Conservation (phyloP, 2,329 filamentous ascomycete genomes). For the Knufia fluminis region DNA sequence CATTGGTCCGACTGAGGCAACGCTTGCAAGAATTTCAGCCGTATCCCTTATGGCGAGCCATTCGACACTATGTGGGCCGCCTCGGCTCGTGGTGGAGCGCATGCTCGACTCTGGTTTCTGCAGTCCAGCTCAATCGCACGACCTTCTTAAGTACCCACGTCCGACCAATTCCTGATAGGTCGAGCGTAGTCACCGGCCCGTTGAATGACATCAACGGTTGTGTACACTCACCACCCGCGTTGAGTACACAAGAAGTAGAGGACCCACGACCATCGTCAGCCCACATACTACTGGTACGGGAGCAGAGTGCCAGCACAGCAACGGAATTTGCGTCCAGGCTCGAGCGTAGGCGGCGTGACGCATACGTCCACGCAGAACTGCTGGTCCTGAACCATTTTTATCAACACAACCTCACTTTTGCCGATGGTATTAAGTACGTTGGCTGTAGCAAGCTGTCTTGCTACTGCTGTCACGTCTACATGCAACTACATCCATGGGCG, state of each 20-base stretch:
- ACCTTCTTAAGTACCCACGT: constrained; percentile 24
- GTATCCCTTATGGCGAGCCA: constrained; percentile 8
- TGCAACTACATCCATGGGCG: constrained; percentile 24
- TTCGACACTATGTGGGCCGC: constrained; percentile 37
- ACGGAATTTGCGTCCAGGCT: constrained; percentile 20
- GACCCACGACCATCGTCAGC: neutral
- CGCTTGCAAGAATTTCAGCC: neutral
- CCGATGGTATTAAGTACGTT: constrained; percentile 36
- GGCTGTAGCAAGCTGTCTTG: constrained; percentile 46
- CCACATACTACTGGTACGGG: neutral
- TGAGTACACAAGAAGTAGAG: neutral
- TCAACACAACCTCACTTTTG: constrained; percentile 27
- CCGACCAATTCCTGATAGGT: constrained; percentile 2
- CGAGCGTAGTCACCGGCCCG: neutral
- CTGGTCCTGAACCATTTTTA: constrained; percentile 42
- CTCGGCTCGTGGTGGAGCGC: constrained; percentile 37
- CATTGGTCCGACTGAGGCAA: constrained; percentile 3
- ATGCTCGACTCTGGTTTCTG: constrained; percentile 31
- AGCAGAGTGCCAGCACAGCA: constrained; percentile 17
- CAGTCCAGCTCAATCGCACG: constrained; percentile 24
- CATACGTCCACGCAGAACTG: constrained; percentile 36
- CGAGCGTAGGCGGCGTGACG: neutral
- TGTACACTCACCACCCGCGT: neutral
- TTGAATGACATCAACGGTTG: neutral
- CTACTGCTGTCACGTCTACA: constrained; percentile 37